Evolutionary conservation across 2,329 filamentous ascomycete species (phyloP), one percentile per base, ranked within the genome.

Genomic region (Fusarium tjaetaba): DNA sequence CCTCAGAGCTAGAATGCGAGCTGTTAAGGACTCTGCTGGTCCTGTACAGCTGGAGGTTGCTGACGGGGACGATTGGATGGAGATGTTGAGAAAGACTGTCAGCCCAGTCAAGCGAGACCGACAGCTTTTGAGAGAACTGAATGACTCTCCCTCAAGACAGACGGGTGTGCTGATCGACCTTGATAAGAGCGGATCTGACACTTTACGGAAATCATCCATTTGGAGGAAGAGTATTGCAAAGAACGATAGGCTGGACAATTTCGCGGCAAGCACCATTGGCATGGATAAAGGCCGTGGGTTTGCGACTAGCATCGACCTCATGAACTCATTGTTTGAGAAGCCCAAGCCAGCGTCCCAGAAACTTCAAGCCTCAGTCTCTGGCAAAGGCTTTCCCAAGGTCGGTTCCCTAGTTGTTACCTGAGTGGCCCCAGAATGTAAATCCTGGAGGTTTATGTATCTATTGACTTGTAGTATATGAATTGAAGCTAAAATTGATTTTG

Each of bases 21-120:
- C 89, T 42, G 84, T 89, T 78, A 91, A 91, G 81, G 87, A 87
- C 71, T 88, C 88, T 26, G 86, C 84, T 68, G 89, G 88, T 34
- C 90, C 90, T 30, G 80, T 88, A 30, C 89, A 87, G 74, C 84
- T 90, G 60, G 88, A 91, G 72, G 88, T 92, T 67, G 86, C 89
- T 41, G 88, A 89, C 72, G 93, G 92, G 61, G 94, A 95, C 68
- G 93, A 97, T 80, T 99, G 96, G 96, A 93, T 95, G 76, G 93
- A 96, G 76, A 95, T 98, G 85, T 87, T 99, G 72, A 94, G 95
- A 81, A 95, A 95, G 75, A 98, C 96, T 11, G 94, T 98, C 76
- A 97, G 94, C 79, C 96, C 96, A 11, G 91, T 94, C 79, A 98
- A 98, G 85, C 92, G 96, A 79, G 93, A 98, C 84, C 93, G 96